phyloP scores from a whole-genome alignment of 139 green algal genomes.

The Yamagishiella unicocca region DNA sequence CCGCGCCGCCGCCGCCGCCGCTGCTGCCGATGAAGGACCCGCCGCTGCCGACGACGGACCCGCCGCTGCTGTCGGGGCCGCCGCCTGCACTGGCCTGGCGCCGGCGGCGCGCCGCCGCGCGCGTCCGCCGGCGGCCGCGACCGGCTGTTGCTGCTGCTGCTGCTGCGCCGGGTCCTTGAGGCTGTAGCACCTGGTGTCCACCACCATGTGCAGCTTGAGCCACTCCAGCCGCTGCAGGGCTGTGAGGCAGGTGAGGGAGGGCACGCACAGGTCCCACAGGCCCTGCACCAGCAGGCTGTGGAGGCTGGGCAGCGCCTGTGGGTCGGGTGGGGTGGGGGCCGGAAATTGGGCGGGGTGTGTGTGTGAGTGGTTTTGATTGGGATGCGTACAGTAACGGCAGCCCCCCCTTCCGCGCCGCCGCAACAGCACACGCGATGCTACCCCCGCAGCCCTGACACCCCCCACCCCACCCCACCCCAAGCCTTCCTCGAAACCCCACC shows the following conservation, averaged over 20 bases:
- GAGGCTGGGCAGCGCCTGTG: slow-evolving; percentile 34
- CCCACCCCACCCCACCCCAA: no score
- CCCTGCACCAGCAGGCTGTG: slow-evolving; percentile 20
- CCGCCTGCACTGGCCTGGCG: not conserved
- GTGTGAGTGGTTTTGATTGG: no score
- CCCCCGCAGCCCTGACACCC: no score
- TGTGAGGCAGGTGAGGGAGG: slow-evolving; percentile 25
- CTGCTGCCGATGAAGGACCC: not conserved
- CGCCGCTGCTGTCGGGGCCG: not conserved
- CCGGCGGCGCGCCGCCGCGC: not conserved
- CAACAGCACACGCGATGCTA: no score
- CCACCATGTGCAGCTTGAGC: slow-evolving; percentile 40
- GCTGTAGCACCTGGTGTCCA: not conserved
- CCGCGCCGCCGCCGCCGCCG: not conserved
- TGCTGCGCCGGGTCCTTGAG: not conserved
- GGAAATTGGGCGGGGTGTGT: no score
- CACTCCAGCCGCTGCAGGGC: slow-evolving; percentile 26
- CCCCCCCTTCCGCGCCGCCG: no score
- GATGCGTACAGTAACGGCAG: no score
- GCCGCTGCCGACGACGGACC: not conserved
- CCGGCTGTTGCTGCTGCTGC: not conserved
- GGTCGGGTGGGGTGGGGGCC: no score
- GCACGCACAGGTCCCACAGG: slow-evolving; percentile 25
- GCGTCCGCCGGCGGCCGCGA: not conserved
- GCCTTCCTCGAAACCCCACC: no score